Percentiles rank a stretch among this genome's conserved stretches.
phyloP scores from a whole-genome alignment of 352 stramenopile genomes.

The Phytophthora pseudosyringae region DNA sequence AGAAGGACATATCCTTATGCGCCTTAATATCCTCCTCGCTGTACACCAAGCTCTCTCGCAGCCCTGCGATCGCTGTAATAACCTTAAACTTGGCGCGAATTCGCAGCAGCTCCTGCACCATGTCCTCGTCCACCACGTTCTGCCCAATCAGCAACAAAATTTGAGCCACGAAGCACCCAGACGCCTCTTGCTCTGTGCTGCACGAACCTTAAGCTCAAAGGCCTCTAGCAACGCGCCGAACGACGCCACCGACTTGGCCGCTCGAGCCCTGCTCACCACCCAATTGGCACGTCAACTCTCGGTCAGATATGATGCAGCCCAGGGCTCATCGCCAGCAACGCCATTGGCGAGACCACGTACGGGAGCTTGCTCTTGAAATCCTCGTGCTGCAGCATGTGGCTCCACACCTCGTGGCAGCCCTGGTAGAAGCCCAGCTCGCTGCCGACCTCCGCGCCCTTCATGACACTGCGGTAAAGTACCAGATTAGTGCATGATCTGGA shows the following conservation, averaged over 20 bases:
- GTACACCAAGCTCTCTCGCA: conserved; percentile 69
- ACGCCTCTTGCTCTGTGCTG: neutral
- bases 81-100: conserved; percentile 89
- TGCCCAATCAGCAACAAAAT: conserved; percentile 22
- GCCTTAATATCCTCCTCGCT: conserved; percentile 68
- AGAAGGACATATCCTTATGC: conserved; percentile 90
- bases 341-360: conserved; percentile 30
- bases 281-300: neutral
- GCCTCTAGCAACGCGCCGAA: conserved; percentile 59
- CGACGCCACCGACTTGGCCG: conserved; percentile 62
- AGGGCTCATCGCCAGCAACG: neutral
- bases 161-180: neutral
- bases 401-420: conserved; percentile 78
- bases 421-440: conserved; percentile 87
- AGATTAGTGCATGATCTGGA: neutral
- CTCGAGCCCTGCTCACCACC: conserved; percentile 44
- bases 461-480: conserved; percentile 42
- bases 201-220: conserved; percentile 73
- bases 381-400: conserved; percentile 56
- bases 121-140: conserved; percentile 85
- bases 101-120: conserved; percentile 68
- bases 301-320: conserved; percentile 2
- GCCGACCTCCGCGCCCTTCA: conserved; percentile 84
- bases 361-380: conserved; percentile 46
- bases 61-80: conserved; percentile 63